A percentile compares a stretch with the other conserved stretches of the same genome.
These are phyloP conservation scores for Agaricales sp. DNA, from an alignment of 1,284 basidiomycete genomes.

Conservation along the genomic window DNA sequence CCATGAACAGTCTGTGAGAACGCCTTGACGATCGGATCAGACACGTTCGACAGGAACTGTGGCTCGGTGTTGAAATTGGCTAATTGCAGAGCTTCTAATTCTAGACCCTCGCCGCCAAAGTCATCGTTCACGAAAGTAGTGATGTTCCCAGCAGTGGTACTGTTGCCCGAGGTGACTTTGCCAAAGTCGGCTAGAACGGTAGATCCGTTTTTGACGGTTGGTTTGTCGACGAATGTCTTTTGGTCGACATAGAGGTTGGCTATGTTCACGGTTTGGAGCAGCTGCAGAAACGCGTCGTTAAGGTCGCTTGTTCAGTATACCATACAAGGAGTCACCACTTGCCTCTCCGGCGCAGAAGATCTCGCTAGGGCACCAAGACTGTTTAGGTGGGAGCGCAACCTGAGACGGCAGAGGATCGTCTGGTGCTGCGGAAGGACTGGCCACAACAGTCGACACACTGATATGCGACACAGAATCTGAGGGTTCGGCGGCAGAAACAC, in stretches of 20 bases:
- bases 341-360: slow-evolving; percentile 79
- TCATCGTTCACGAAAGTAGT: slow-evolving; percentile 66
- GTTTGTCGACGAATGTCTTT: slow-evolving; percentile 89
- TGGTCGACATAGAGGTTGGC: slow-evolving; percentile 70
- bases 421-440: not conserved
- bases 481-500: not conserved
- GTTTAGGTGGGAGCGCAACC: slow-evolving; percentile 55
- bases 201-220: slow-evolving; percentile 56
- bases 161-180: slow-evolving; percentile 32
- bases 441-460: not conserved
- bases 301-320: slow-evolving; percentile 3
- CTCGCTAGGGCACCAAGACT: slow-evolving; percentile 71
- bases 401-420: slow-evolving; percentile 50
- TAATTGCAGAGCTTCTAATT: slow-evolving; percentile 59
- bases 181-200: slow-evolving; percentile 65
- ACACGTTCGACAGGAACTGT: slow-evolving; percentile 62
- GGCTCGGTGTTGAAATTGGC: slow-evolving; percentile 57
- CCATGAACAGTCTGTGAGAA: slow-evolving; percentile 73
- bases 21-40: slow-evolving; percentile 59
- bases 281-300: slow-evolving; percentile 23
- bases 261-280: slow-evolving; percentile 81
- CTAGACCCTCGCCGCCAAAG: slow-evolving; percentile 79
- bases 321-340: slow-evolving; percentile 19
- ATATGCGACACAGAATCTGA: not conserved
- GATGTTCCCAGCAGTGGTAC: slow-evolving; percentile 46